Evolutionary conservation across 768 basidiomycete genomes (phyloP).

Genomic region (Flagelloscypha sp.): DNA sequence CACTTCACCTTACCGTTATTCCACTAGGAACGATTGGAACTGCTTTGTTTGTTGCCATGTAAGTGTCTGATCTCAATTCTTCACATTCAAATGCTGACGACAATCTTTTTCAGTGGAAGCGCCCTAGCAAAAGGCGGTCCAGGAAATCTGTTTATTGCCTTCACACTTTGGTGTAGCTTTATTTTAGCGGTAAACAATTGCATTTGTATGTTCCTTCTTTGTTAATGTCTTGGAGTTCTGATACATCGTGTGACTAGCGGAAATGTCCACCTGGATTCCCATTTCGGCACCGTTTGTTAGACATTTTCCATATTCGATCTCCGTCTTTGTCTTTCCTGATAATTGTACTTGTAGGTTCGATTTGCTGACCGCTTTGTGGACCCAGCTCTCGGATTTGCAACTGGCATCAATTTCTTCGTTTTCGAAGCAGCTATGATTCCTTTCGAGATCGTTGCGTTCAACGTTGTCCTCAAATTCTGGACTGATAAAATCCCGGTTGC

Average conservation of each 20-base stretch:
- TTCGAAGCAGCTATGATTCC: conserved; percentile 36
- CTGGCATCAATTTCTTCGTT: conserved; percentile 52
- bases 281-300: conserved; percentile 68
- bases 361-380: conserved; percentile 54
- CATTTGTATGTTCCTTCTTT: conserved; percentile 21
- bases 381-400: conserved; percentile 46
- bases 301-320: conserved; percentile 2
- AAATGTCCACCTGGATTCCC: conserved; percentile 80
- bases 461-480: conserved; percentile 45
- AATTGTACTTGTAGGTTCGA: conserved; percentile 30
- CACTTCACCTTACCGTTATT: conserved; percentile 2
- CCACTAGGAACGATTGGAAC: conserved; percentile 63
- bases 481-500: conserved; percentile 39
- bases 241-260: conserved; percentile 40
- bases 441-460: conserved; percentile 49
- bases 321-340: background rate
- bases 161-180: conserved; percentile 41
- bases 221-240: conserved; percentile 17
- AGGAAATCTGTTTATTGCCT: conserved; percentile 44
- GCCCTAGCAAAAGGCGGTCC: too few species aligned
- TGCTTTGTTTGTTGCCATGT: conserved; percentile 63
- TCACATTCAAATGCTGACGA: too few species aligned
- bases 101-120: too few species aligned
- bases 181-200: conserved; percentile 44
- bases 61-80: too few species aligned